Base-by-base conservation (phyloP, 805 yeast genomes). In the Teunomyces pallodes region DNA sequence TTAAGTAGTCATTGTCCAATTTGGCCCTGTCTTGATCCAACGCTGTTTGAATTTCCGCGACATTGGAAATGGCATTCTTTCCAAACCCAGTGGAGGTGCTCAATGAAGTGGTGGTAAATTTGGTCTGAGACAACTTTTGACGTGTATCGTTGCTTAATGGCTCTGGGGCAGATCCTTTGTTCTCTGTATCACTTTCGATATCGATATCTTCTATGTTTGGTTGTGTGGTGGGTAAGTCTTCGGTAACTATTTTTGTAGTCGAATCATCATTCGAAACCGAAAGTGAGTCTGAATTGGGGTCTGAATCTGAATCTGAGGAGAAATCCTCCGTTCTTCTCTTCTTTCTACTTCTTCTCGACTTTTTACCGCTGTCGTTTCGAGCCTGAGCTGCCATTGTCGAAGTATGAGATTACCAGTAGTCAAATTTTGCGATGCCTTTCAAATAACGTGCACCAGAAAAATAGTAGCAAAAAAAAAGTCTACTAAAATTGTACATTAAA, bases 311-410 rank as follows among this genome's bases (percentile, higher is more conserved):
- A 38, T 73, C 73, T 13, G 79, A 77, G 0, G 87, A 83, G 28
- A 83, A 80, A 54, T 84, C 90, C 45, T 84, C 89, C 0, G 92
- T 86, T 82, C 91, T 85, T 80, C 90, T 83, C 81, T 84, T 86
- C 78, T 85, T 85, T 60, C 84, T 75, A 53, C 87, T 79, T 57
- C 87, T 75, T 53, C 80, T 73, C 43, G 62, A 69, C 28, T 57
- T 56, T 42, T 62, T 67, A 26, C 12, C 14, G 9, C 31, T 36
- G 26, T 52, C 53, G 29, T 47, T 49, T 43, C 50, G 36, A 20
- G 26, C 43, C 48, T 46, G 48, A 8, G 54, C 54, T 17, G 50
- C 53, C 46, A 38, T 38, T 26, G 29, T 16, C 26, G 10, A 36
- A 10, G 14, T 20, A 5, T 20, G 24, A 20, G 24, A 29, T 31